Evolutionary conservation across 345 rosid genomes (phyloP).

Genomic region (Eucalyptus shirleyi): DNA sequence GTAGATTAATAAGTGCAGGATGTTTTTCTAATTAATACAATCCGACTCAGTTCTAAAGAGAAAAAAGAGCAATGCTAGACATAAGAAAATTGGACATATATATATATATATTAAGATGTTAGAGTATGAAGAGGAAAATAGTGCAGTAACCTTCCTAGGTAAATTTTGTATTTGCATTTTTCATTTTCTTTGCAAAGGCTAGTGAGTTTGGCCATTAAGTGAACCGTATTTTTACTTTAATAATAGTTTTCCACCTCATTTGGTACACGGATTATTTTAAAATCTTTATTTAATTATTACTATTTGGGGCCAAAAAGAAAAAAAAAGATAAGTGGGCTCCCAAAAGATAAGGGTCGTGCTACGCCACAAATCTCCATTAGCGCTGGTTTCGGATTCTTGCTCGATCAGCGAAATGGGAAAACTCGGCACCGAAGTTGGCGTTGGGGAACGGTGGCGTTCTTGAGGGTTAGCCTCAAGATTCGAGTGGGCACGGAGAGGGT

Average conservation of each 20-base stretch:
- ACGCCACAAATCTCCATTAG: too few species aligned
- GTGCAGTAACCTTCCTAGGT: neutral
- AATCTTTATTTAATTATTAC: too few species aligned
- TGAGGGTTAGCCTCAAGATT: slow-evolving; percentile 58
- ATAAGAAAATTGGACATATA: too few species aligned
- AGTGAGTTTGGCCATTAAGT: neutral
- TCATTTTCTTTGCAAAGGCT: neutral
- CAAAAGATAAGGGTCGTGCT: neutral
- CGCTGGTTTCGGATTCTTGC: neutral
- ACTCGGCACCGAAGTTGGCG: slow-evolving; percentile 43
- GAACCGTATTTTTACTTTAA: neutral
- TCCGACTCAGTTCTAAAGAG: too few species aligned
- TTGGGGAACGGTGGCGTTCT: slow-evolving; percentile 41
- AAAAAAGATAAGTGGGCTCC: neutral
- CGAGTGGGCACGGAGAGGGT: slow-evolving; percentile 63
- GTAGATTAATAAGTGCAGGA: too few species aligned
- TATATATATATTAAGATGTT: neutral
- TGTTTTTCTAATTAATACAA: too few species aligned
- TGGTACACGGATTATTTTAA: too few species aligned
- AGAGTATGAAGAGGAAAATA: neutral
- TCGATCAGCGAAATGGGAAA: slow-evolving; percentile 24
- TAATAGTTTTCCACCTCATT: too few species aligned
- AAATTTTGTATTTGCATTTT: neutral
- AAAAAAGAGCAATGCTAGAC: too few species aligned
- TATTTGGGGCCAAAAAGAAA: too few species aligned